Evolutionary conservation across 2,329 filamentous ascomycete species (phyloP), one percentile per base, ranked within the genome.

Genomic region (Calonectria fujianensis): DNA sequence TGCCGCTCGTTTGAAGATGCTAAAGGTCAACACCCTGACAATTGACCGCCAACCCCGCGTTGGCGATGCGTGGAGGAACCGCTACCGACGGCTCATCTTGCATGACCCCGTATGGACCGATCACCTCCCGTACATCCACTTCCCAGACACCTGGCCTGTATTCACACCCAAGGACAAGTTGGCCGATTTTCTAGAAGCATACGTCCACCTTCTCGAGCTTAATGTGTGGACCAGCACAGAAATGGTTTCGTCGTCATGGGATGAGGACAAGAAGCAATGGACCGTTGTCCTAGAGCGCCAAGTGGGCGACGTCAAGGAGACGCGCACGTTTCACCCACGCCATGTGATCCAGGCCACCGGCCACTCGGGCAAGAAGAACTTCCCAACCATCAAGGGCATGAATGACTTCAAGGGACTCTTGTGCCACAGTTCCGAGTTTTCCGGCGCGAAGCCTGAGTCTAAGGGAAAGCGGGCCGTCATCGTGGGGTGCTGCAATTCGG

Each of bases 321-420:
- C 27, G 35, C 57, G 57, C 24, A 63, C 57, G 2, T 63, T 63
- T 37, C 57, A 63, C 27, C 57, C 57, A 4, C 57, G 57, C 16
- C 57, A 63, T 18, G 24, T 63, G 4, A 63, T 63, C 57, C 57
- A 63, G 24, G 57, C 57, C 13, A 63, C 57, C 7, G 57, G 57
- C 14, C 57, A 63, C 57, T 63, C 57, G n/a, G 57, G 57, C 57
- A 63, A 63, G 39, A 63, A 63, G 57, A 63, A 63, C 57, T 63
- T 63, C 24, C 57, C 57, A 18, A 63, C 35, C 27, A 41, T 63
- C 24, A 63, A 41, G 37, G 57, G 57, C 37, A 63, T 41, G 57
- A 37, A 63, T 14, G 18, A 16, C 9, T 63, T 63, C 37, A 63
- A 63, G 57, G 57, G 57, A 9, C 57, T 41, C 10, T 14, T 63